phyloP scores from a whole-genome alignment of 78 protist genomes.

The Diacronema lutheri region DNA sequence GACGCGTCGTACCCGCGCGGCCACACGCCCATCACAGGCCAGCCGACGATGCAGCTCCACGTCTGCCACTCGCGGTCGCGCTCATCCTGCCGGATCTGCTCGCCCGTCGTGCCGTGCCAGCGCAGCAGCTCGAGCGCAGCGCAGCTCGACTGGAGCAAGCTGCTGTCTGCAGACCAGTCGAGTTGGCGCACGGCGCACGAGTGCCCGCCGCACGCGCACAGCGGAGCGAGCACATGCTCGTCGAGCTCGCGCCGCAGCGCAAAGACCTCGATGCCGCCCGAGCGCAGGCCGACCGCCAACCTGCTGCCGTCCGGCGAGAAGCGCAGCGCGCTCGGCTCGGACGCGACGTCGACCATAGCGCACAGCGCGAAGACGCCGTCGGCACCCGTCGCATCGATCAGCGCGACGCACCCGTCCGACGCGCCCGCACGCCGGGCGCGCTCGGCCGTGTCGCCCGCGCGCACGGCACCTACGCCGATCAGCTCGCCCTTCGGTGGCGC shows the following conservation, averaged over 20 bases:
- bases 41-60: background rate
- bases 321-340: background rate
- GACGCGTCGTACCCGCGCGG: background rate
- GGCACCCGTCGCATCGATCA: no score
- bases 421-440: no score
- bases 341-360: no score
- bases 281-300: background rate
- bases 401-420: no score
- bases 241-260: no score
- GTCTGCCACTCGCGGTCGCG: background rate
- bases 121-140: slow-evolving; percentile 8
- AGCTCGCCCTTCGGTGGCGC: no score
- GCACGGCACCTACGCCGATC: no score
- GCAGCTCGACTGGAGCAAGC: background rate
- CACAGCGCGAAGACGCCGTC: background rate
- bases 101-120: background rate
- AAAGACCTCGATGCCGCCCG: background rate
- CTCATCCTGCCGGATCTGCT: background rate
- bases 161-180: background rate
- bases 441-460: no score
- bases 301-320: background rate
- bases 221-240: no score
- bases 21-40: background rate
- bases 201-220: slow-evolving; percentile 1
- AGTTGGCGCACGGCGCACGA: background rate